phyloP scores from a whole-genome alignment of 306 rosid genomes.

The Fragaria ananassa region DNA sequence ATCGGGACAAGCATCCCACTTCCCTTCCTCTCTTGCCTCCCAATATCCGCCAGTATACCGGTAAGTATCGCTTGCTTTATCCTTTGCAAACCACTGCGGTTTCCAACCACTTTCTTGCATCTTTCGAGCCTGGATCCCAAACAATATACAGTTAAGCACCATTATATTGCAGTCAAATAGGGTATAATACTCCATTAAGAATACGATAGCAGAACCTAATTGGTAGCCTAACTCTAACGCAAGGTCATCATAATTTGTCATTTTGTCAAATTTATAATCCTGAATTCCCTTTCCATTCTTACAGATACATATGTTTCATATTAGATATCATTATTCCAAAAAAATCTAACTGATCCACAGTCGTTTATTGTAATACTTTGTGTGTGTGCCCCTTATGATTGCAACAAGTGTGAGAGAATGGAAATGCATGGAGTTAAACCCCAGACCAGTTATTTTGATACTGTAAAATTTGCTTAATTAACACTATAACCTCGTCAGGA shows the following conservation, averaged over 20 bases:
- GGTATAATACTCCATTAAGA: neutral
- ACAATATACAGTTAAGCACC: slow-evolving; percentile 19
- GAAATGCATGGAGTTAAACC: neutral
- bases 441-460: neutral
- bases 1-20: slow-evolving; percentile 91
- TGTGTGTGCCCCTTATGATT: neutral
- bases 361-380: neutral
- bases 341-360: neutral
- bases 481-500: neutral
- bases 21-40: slow-evolving; percentile 71
- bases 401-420: neutral
- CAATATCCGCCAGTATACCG: slow-evolving; percentile 82
- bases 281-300: neutral
- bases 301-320: neutral
- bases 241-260: neutral
- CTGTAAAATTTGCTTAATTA: neutral
- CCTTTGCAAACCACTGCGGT: slow-evolving; percentile 87
- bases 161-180: neutral
- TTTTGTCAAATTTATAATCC: neutral
- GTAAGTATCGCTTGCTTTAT: slow-evolving; percentile 73
- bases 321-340: neutral
- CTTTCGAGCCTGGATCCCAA: slow-evolving; percentile 68
- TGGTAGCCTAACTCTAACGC: neutral
- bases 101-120: slow-evolving; percentile 99
- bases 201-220: neutral